Evolutionary conservation across 139 green algal genomes (phyloP).

Genomic region (Chlorella sorokiniana): DNA sequence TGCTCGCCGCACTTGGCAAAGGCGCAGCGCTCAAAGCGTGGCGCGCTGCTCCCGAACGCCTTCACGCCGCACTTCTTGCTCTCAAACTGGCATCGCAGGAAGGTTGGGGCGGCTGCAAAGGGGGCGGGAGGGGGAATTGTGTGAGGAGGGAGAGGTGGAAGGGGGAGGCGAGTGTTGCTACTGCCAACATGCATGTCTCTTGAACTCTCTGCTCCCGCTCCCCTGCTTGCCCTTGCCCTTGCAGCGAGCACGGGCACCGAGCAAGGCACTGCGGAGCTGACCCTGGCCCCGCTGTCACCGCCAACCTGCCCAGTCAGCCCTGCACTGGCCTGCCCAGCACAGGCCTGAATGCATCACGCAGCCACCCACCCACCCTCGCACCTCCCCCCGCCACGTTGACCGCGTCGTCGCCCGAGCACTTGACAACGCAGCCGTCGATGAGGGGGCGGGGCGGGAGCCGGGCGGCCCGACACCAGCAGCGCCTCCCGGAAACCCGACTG

Average conservation of each 20-base stretch:
- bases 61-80: conserved; percentile 53
- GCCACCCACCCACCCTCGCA: neutral
- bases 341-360: no score
- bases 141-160: neutral
- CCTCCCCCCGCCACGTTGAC: conserved; percentile 46
- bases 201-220: no score
- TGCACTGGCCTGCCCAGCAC: no score
- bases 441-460: conserved; percentile 38
- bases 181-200: no score
- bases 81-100: conserved; percentile 56
- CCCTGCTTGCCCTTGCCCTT: no score
- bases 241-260: no score
- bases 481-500: conserved; percentile 69
- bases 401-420: conserved; percentile 62
- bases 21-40: conserved; percentile 44
- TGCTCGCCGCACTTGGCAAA: conserved; percentile 54
- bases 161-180: neutral
- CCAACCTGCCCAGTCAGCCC: no score
- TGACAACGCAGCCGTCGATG: conserved; percentile 58
- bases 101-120: conserved; percentile 30
- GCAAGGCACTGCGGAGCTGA: no score
- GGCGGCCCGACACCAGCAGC: conserved; percentile 44
- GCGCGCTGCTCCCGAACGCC: conserved; percentile 22
- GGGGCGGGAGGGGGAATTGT: neutral
- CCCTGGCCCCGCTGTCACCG: no score